Evolutionary conservation across 352 stramenopile species (phyloP), one percentile per base, ranked within the genome.

Genomic region (Pythium guiyangense): DNA sequence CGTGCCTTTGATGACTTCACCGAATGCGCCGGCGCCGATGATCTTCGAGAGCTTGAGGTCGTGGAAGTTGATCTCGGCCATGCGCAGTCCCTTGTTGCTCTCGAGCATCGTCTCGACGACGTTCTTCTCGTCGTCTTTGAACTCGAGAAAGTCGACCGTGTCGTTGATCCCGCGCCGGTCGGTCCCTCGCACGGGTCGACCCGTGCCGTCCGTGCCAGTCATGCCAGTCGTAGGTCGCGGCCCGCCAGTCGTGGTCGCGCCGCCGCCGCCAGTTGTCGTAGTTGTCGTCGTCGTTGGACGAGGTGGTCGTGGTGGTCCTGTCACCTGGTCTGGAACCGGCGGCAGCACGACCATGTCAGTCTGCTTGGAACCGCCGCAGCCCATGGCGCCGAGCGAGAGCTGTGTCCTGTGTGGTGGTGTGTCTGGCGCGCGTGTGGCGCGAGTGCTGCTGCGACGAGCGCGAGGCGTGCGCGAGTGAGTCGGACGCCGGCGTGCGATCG

Each of bases 31-130:
- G 48, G 81, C 80, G 25, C 86, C 84, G 62, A 94, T 92, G 65
- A 94, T 90, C 58, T 94, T 92, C 62, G 92, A 75, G 62, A 95
- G 70, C 67, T 92, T 93, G 48, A 95, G 71, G 58, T 95, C 86
- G 59, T 92, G 73, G 58, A 95, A 94, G 67, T 88, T 95, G 73
- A 95, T 92, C 66, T 91, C 83, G 29, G 85, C 84, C 85, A 93
- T 93, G 37, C 79, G 82, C 64, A 95, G 61, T 0, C 85, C 79
- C 43, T 91, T 91, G 73, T 92, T 93, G 71, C 77, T 92, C 65
- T 92, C 81, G 31, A 95, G 76, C 76, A 95, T 95, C 27, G 80
- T 89, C 57, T 95, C 85, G 39, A 95, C 85, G 43, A 93, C 78
- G 57, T 87, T 89, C 65, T 90, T 90, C 64, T 95, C 85, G 59